Evolutionary conservation across 2,329 filamentous ascomycete species (phyloP).

Genomic region (Fusarium globosum): DNA sequence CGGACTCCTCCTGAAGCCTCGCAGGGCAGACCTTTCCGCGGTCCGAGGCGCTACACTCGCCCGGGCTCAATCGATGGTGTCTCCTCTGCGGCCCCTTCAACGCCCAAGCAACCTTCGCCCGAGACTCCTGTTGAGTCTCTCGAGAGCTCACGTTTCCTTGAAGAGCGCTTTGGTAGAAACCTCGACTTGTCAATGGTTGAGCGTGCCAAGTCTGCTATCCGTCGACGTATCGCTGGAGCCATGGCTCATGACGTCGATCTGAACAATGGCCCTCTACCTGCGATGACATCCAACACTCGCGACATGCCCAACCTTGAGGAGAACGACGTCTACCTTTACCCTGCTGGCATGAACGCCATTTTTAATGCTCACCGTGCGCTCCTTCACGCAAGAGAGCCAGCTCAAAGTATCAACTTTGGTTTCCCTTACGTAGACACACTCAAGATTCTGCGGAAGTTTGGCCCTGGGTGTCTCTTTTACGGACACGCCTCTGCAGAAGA

Average conservation of each 20-base stretch:
- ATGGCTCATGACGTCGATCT: constrained; percentile 76
- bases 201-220: constrained; percentile 87
- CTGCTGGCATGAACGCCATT: constrained; percentile 94
- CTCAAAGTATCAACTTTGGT: constrained; percentile 90
- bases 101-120: constrained; percentile 30
- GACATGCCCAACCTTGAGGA: constrained; percentile 77
- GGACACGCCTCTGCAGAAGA: constrained; percentile 82
- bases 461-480: constrained; percentile 88
- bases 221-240: constrained; percentile 87
- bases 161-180: constrained; percentile 94
- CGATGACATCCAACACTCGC: constrained; percentile 57
- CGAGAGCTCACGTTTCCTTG: constrained; percentile 85
- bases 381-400: constrained; percentile 69
- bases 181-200: constrained; percentile 81
- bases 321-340: constrained; percentile 88
- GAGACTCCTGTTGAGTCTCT: constrained; percentile 55
- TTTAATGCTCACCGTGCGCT: constrained; percentile 86
- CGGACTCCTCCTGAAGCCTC: constrained; percentile 43
- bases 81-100: constrained; percentile 15
- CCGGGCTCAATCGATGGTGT: constrained; percentile 52
- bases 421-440: constrained; percentile 98
- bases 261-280: constrained; percentile 37
- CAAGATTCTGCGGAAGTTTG: constrained; percentile 95
- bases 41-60: constrained; percentile 83
- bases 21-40: constrained; percentile 64